phyloP scores from a whole-genome alignment of 768 basidiomycete genomes.

The Tubosaeta sp. region DNA sequence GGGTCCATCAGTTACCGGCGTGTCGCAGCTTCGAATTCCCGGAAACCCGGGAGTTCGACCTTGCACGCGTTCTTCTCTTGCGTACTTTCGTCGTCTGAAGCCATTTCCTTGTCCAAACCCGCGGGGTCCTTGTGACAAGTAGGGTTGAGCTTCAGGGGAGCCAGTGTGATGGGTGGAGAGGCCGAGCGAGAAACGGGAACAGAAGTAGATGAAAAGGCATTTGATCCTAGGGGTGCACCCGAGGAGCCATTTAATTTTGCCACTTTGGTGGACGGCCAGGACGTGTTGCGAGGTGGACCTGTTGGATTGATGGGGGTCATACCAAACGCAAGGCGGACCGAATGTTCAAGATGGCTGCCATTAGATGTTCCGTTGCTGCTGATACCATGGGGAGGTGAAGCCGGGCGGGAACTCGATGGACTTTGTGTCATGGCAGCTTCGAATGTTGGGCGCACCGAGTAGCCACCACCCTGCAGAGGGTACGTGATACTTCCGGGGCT shows the following conservation, averaged over 20 bases:
- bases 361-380: constrained; percentile 27
- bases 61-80: constrained; percentile 21
- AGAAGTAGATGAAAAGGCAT: constrained; percentile 17
- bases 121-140: constrained; percentile 10
- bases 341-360: constrained; percentile 74
- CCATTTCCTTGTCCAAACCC: constrained; percentile 17
- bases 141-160: constrained; percentile 56
- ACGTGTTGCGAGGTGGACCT: constrained; percentile 34
- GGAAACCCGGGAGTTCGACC: constrained; percentile 60
- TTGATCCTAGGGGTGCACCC: constrained; percentile 4
- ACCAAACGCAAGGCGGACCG: constrained; percentile 82
- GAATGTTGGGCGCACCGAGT: constrained; percentile 19
- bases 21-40: constrained; percentile 56
- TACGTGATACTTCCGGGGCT: constrained; percentile 54
- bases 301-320: constrained; percentile 75
- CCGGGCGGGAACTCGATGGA: constrained; percentile 55
- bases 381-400: constrained; percentile 48
- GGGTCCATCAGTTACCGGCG: constrained; percentile 15
- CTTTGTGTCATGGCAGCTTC: constrained; percentile 36
- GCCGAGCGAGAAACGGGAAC: constrained; percentile 58
- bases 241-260: constrained; percentile 11
- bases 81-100: constrained; percentile 20
- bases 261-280: constrained; percentile 32
- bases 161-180: constrained; percentile 67
- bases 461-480: constrained; percentile 23